Percentiles rank a stretch among this genome's conserved stretches.
phyloP scores from a whole-genome alignment of 2,329 filamentous ascomycete genomes.

The Alternaria dauci region DNA sequence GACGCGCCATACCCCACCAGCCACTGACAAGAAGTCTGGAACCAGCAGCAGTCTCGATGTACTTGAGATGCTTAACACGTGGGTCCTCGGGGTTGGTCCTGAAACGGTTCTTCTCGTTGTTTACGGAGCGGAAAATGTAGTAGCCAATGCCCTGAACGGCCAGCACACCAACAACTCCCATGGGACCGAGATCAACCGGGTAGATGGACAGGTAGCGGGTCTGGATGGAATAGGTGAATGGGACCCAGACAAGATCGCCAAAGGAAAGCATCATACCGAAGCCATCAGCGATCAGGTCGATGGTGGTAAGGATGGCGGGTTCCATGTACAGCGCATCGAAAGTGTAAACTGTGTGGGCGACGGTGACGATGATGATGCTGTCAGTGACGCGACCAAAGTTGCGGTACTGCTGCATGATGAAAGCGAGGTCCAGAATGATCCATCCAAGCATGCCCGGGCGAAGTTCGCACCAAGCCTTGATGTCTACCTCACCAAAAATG shows the following conservation, averaged over 20 bases:
- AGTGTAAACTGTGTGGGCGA: constrained; percentile 82
- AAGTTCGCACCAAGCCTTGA: constrained; percentile 89
- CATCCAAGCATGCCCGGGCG: constrained; percentile 92
- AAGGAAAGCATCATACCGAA: constrained; percentile 96
- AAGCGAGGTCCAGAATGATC: constrained; percentile 84
- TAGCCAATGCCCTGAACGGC: constrained; percentile 77
- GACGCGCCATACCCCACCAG: constrained; percentile 91
- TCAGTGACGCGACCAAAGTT: constrained; percentile 84
- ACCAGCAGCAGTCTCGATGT: constrained; percentile 83
- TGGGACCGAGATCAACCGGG: constrained; percentile 77
- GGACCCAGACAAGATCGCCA: constrained; percentile 91
- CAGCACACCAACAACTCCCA: constrained; percentile 71
- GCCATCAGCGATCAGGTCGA: constrained; percentile 91
- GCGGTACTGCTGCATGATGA: constrained; percentile 87
- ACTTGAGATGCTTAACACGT: constrained; percentile 78
- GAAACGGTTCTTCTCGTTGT: constrained; percentile 95
- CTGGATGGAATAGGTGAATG: constrained; percentile 86
- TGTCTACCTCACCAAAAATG: constrained; percentile 83
- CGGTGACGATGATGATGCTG: constrained; percentile 80
- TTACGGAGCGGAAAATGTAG: constrained; percentile 90
- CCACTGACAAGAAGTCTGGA: constrained; percentile 83
- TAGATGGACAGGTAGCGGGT: constrained; percentile 84
- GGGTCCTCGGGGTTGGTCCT: constrained; percentile 85
- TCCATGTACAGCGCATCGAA: constrained; percentile 89
- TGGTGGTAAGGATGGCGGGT: constrained; percentile 86